Percentiles rank a stretch among this genome's conserved stretches.
Evolutionary conservation across 192 early-diverging fungal species (phyloP).

Genomic region (Coemansia javaensis): DNA sequence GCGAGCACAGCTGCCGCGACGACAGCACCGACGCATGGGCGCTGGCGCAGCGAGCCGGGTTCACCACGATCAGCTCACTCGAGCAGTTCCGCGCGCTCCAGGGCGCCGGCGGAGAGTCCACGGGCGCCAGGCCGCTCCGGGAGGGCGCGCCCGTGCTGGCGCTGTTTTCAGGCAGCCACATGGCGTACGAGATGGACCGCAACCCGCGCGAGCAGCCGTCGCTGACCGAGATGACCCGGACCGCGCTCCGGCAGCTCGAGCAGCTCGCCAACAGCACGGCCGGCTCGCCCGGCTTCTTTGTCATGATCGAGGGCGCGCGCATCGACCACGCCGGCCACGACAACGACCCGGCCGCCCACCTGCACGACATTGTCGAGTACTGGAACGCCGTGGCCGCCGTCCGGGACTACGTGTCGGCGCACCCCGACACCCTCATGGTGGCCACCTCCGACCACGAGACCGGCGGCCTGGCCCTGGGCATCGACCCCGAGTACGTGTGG

Average conservation of each 20-base stretch:
- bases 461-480: slow-evolving; percentile 53
- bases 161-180: slow-evolving; percentile 46
- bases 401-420: slow-evolving; percentile 38
- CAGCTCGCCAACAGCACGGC: slow-evolving; percentile 2
- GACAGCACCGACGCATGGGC: slow-evolving; percentile 41
- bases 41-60: slow-evolving; percentile 11
- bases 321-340: slow-evolving; percentile 59
- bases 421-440: slow-evolving; percentile 53
- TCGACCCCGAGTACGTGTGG: slow-evolving; percentile 55
- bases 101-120: too few species aligned
- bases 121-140: not conserved
- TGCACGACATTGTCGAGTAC: slow-evolving; percentile 58
- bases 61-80: slow-evolving; percentile 3
- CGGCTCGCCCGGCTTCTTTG: slow-evolving; percentile 46
- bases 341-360: slow-evolving; percentile 57
- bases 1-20: slow-evolving; percentile 28
- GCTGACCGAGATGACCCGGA: slow-evolving; percentile 52
- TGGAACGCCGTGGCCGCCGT: slow-evolving; percentile 51
- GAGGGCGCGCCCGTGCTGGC: slow-evolving; percentile 43
- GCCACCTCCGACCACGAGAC: slow-evolving; percentile 64
- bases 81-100: slow-evolving; percentile 16
- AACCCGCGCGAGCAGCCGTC: slow-evolving; percentile 38
- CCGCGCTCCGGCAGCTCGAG: too few species aligned
- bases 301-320: slow-evolving; percentile 61
- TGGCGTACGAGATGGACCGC: slow-evolving; percentile 55